Conservation (phyloP, 495 filamentous ascomycete species). For the Neurospora sp. region DNA sequence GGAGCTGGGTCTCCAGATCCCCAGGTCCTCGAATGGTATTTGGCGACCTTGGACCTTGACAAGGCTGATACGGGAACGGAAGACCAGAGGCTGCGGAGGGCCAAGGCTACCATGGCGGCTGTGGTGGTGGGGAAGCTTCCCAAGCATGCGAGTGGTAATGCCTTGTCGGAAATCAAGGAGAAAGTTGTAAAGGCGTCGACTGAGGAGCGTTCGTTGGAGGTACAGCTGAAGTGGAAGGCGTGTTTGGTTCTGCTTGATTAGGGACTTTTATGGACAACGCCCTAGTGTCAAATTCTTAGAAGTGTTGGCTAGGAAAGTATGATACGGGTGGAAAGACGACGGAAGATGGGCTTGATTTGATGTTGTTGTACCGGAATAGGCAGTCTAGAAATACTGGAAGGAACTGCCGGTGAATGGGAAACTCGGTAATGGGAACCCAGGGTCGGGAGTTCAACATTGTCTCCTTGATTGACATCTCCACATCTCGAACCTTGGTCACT, state of each 20-base stretch:
- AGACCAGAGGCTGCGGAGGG: conserved; percentile 27
- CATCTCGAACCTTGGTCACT: neutral
- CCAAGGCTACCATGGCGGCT: conserved; percentile 24
- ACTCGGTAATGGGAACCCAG: neutral
- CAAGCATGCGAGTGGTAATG: conserved; percentile 1
- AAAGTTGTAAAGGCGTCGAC: conserved; percentile 19
- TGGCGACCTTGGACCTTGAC: conserved; percentile 27
- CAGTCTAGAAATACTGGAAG: neutral
- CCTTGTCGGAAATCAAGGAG: conserved; percentile 2
- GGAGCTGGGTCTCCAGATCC: neutral
- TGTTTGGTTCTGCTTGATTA: conserved; percentile 7
- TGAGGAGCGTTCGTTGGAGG: conserved; percentile 33
- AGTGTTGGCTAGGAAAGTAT: neutral
- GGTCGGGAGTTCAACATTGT: neutral
- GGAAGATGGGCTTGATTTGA: neutral
- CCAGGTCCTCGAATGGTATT: conserved; percentile 23
- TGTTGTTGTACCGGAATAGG: neutral
- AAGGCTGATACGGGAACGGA: conserved; percentile 26
- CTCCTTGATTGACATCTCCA: neutral
- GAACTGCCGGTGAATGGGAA: neutral
- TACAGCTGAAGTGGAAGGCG: conserved; percentile 27
- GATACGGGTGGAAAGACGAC: neutral
- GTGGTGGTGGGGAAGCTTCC: conserved; percentile 10
- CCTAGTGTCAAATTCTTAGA: neutral
- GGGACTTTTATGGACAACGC: neutral